Percentiles rank a stretch among this genome's conserved stretches.
These are phyloP conservation scores for Fraxinus latifolia DNA, from an alignment of 305 asterid genomes.

Conservation along the genomic window DNA sequence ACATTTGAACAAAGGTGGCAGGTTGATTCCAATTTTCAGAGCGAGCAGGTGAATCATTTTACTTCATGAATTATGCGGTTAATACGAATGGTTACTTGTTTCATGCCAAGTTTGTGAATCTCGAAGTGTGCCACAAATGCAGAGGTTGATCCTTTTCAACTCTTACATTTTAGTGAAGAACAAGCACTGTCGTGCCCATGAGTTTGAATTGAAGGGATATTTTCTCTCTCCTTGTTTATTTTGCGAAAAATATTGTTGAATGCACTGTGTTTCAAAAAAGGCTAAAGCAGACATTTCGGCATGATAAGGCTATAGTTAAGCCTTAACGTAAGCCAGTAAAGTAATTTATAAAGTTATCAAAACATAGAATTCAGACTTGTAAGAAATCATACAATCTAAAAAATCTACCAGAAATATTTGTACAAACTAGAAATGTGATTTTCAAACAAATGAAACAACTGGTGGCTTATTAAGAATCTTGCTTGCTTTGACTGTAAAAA, in stretches of 20 bases:
- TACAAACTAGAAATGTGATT: neutral
- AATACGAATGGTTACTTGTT: neutral
- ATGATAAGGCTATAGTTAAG: neutral
- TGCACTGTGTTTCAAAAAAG: neutral
- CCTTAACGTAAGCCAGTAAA: neutral
- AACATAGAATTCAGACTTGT: neutral
- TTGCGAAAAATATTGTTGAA: neutral
- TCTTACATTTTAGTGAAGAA: neutral
- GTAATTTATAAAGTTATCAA: neutral
- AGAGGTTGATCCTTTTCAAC: neutral
- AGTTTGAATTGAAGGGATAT: constrained; percentile 1
- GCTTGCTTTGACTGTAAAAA: neutral
- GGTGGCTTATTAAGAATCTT: neutral
- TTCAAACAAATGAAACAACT: neutral
- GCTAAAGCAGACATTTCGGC: neutral
- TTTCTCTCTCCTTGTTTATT: neutral
- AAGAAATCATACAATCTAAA: neutral
- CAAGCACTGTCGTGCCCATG: neutral
- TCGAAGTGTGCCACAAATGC: neutral
- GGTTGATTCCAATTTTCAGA: constrained; percentile 64
- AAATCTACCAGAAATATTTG: neutral
- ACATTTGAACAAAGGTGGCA: constrained; percentile 72
- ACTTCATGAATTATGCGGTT: constrained; percentile 4
- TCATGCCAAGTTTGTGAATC: neutral
- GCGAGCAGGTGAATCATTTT: constrained; percentile 66